Conservation (phyloP, 2,329 filamentous ascomycete species). For the Sporothrix globosa region DNA sequence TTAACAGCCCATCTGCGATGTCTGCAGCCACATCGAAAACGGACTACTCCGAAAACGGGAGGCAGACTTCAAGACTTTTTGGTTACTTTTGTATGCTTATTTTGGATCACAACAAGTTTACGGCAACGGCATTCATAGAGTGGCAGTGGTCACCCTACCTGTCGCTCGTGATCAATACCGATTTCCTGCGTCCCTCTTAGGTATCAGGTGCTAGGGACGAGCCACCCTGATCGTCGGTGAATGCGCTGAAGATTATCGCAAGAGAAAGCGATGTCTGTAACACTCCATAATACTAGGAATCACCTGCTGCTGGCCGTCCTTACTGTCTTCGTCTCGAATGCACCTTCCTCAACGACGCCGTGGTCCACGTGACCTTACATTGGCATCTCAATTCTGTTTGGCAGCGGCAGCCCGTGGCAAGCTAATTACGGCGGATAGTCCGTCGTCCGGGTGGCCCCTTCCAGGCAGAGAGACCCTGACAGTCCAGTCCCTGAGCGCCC, state of each 20-base stretch:
- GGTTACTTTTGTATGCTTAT: not conserved
- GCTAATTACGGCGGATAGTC: slow-evolving; percentile 2
- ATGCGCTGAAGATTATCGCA: too few relatives aligned
- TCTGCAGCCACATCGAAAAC: slow-evolving; percentile 10
- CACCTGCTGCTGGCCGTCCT: not conserved
- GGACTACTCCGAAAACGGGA: not conserved
- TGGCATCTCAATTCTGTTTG: not conserved
- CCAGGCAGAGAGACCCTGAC: not conserved
- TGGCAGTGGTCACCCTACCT: not conserved
- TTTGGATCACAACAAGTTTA: not conserved
- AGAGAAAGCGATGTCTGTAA: too few relatives aligned
- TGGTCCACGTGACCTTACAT: not conserved
- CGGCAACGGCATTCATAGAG: not conserved
- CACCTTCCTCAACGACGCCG: not conserved
- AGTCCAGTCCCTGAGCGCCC: not conserved
- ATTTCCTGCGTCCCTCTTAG: not conserved
- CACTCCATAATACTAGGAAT: too few relatives aligned
- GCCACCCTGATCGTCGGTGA: too few relatives aligned
- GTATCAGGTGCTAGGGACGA: too few relatives aligned
- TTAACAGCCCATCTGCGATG: not conserved
- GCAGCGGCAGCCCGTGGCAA: not conserved
- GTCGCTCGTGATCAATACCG: too few relatives aligned
- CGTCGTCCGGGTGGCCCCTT: slow-evolving; percentile 13
- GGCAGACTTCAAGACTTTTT: not conserved
- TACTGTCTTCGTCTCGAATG: not conserved